These are phyloP conservation scores for Coix lacrymajobi DNA, from an alignment of 176 grass and related monocot genomes.

Conservation along the genomic window DNA sequence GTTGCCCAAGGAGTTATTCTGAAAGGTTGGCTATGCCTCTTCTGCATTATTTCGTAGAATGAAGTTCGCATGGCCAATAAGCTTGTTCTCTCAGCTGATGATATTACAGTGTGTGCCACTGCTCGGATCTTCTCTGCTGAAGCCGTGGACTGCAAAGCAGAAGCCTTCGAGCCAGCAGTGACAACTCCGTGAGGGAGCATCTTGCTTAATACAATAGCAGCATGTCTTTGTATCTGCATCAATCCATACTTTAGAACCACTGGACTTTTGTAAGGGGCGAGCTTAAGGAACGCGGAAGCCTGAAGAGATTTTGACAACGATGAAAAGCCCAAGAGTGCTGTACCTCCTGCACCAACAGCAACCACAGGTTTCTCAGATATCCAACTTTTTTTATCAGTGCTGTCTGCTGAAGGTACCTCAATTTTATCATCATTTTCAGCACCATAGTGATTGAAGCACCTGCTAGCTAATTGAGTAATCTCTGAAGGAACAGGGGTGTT, in stretches of 20 bases:
- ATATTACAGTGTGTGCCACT: conserved; percentile 65
- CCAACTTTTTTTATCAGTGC: conserved; percentile 44
- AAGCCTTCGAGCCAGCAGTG: conserved; percentile 51
- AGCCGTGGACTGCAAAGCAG: conserved; percentile 53
- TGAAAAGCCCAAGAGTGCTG: conserved; percentile 65
- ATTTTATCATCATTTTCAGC: conserved; percentile 26
- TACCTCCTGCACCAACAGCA: conserved; percentile 85
- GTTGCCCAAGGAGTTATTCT: conserved; percentile 72
- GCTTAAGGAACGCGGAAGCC: conserved; percentile 70
- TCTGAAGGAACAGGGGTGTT: conserved; percentile 57
- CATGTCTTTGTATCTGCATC: conserved; percentile 60
- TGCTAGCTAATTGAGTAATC: conserved; percentile 47
- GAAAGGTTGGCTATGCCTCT: conserved; percentile 44
- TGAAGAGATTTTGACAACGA: conserved; percentile 76
- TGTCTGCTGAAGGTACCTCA: conserved; percentile 27
- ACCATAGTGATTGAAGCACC: conserved; percentile 45
- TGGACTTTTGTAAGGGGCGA: conserved; percentile 69
- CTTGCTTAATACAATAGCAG: conserved; percentile 52
- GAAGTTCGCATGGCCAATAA: conserved; percentile 84
- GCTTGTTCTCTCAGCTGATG: conserved; percentile 69
- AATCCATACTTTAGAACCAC: conserved; percentile 54
- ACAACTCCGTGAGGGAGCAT: conserved; percentile 43
- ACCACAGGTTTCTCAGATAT: conserved; percentile 72
- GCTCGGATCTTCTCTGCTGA: conserved; percentile 80
- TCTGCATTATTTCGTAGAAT: conserved; percentile 96